Evolutionary conservation across 257 asterid species (phyloP).

Genomic region (Solanum rostratum): DNA sequence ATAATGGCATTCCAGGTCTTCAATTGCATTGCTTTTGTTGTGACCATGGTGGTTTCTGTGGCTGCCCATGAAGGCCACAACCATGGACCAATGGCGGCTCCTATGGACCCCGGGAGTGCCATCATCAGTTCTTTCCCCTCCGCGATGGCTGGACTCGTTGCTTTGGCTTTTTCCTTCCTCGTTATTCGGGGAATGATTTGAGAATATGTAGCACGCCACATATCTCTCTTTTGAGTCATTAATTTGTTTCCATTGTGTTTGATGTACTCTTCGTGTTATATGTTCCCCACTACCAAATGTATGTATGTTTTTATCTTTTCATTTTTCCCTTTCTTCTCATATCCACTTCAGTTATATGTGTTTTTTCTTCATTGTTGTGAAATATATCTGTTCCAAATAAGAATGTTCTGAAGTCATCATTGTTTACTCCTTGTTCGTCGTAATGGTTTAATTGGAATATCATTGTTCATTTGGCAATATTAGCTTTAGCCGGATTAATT

Average conservation of each 20-base stretch:
- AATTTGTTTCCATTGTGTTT: neutral
- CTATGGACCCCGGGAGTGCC: neutral
- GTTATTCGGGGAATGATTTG: neutral
- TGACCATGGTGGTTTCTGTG: neutral
- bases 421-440: neutral
- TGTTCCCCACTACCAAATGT: neutral
- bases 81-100: neutral
- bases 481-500: neutral
- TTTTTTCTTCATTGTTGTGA: neutral
- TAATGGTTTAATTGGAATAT: neutral
- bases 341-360: neutral
- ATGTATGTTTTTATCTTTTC: neutral
- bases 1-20: neutral
- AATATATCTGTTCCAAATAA: neutral
- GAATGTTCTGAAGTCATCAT: neutral
- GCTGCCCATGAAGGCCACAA: constrained; percentile 1
- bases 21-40: neutral
- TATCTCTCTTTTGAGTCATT: neutral
- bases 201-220: neutral
- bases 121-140: neutral
- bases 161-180: neutral
- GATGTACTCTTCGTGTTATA: neutral
- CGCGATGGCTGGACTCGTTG: neutral
- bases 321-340: neutral
- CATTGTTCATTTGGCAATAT: neutral